Base-by-base conservation (phyloP, 768 basidiomycete species). In the Chalciporus chontae region DNA sequence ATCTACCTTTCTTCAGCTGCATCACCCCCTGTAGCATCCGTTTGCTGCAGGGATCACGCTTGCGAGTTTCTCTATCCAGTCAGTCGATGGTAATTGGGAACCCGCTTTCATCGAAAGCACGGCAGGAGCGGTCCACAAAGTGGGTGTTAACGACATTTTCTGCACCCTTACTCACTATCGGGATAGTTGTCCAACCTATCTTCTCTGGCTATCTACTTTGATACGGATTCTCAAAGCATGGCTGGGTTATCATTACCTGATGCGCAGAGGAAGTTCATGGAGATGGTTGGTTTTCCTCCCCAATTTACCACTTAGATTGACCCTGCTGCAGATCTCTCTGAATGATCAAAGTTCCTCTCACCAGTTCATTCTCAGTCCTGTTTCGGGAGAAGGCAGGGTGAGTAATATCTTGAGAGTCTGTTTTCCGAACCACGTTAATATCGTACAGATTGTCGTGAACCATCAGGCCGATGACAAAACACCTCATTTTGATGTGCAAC, bases 341-440 rank as follows among this genome's bases (percentile, higher is more conserved):
- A 76, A 76, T 29, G 73, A 71, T 13, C 61, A 69, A 23, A 53
- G 61, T 10, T 63, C 62, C 11, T 52, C 58, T 40, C 96, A 99
- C 65, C 96, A 98, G 66, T 97, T 90, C 66, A 87, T 98, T 48
- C 77, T 99, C 19, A 93, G 88, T 65, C 96, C 96, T 15, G 94
- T 99, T 14, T 90, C 93, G 0, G 95, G 94, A 37, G 86, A 97
- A 73, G 96, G 94, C 36, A 80, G 89, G 59, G 90, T 92, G 58
- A 64, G 81, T 69, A 21, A 34, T 32, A 6, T 18, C 15, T 42
- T 21, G 24, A 14, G 9, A n/a, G 47, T 46, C 32, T 19, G 27
- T 10, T 48, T 53, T 50, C 29, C 10, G 29, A 31, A 11, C 13
- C 29, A 9, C 40, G 55, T 14, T 17, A 47, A 31, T 11, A 18